Percentiles rank a stretch among this genome's conserved stretches.
Evolutionary conservation across 768 basidiomycete genomes (phyloP).

Genomic region (Trametes villosa): DNA sequence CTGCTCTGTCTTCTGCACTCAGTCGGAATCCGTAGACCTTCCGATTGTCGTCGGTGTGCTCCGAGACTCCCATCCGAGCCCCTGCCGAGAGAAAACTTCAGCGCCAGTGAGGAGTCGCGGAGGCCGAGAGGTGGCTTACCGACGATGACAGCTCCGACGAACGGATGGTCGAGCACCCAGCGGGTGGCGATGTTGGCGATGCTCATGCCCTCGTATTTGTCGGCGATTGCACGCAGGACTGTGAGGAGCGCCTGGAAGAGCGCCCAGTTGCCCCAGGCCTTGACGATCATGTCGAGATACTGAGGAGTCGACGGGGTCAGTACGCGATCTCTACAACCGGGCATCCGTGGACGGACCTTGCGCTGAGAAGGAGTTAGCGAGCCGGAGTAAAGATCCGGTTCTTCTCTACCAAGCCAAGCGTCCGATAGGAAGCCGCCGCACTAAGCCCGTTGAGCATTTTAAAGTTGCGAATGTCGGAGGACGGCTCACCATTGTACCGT

Average conservation of each 20-base stretch:
- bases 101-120: background rate
- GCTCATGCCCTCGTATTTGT: conserved; percentile 65
- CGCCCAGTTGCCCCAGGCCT: conserved; percentile 78
- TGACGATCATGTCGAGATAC: conserved; percentile 85
- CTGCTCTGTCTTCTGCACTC: conserved; percentile 55
- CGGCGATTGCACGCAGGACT: conserved; percentile 64
- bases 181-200: conserved; percentile 81
- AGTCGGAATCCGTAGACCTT: conserved; percentile 64
- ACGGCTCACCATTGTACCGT: conserved; percentile 72
- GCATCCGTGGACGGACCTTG: conserved; percentile 54
- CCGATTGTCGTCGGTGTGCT: conserved; percentile 72
- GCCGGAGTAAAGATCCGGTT: conserved; percentile 73
- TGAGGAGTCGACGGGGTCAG: conserved; percentile 30
- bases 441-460: conserved; percentile 41
- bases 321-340: background rate
- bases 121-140: conserved; percentile 44
- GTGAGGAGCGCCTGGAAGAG: conserved; percentile 71
- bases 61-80: conserved; percentile 72
- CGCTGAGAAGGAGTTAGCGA: conserved; percentile 80
- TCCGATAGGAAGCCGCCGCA: conserved; percentile 85
- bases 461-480: background rate
- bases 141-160: conserved; percentile 80
- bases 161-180: conserved; percentile 80
- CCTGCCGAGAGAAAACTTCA: conserved; percentile 44
- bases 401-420: conserved; percentile 66